Percentiles rank a stretch among this genome's conserved stretches.
Conservation (phyloP, 139 green algal species). For the Volvox africanus region DNA sequence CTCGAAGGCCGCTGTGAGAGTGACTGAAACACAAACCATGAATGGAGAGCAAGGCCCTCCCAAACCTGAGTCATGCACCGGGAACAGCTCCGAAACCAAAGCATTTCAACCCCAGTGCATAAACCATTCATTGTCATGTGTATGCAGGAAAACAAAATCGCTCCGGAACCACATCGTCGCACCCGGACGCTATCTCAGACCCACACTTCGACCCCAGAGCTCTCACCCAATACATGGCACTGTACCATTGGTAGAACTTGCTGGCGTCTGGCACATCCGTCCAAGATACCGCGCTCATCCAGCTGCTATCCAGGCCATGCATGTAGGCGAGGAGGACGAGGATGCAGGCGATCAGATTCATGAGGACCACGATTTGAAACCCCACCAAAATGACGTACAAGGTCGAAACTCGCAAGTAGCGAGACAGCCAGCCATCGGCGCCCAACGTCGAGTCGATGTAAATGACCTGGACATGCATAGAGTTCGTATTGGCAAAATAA, state of each 20-base stretch:
- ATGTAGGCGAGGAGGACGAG: conserved; percentile 25
- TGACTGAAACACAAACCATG: no score
- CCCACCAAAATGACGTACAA: conserved; percentile 14
- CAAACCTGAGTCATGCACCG: no score
- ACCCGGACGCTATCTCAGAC: no score
- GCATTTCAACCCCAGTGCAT: no score
- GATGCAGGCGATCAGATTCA: conserved; percentile 39
- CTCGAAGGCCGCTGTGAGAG: no score
- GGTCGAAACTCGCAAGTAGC: background rate
- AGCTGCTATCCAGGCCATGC: conserved; percentile 34
- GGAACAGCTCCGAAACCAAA: no score
- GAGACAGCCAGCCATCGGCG: background rate
- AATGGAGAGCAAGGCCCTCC: no score
- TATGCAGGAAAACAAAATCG: no score
- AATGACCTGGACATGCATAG: conserved; percentile 22
- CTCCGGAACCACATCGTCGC: no score
- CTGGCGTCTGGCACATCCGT: conserved; percentile 15
- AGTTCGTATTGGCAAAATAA: no score
- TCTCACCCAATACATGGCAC: conserved; percentile 45
- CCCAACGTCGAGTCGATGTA: conserved; percentile 27
- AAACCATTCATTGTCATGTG: no score
- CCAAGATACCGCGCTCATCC: conserved; percentile 41
- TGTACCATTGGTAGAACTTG: conserved; percentile 49
- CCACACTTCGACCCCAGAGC: no score
- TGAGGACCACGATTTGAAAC: conserved; percentile 23